Evolutionary conservation across 2,329 filamentous ascomycete species (phyloP).

Genomic region (Phoma sp.): DNA sequence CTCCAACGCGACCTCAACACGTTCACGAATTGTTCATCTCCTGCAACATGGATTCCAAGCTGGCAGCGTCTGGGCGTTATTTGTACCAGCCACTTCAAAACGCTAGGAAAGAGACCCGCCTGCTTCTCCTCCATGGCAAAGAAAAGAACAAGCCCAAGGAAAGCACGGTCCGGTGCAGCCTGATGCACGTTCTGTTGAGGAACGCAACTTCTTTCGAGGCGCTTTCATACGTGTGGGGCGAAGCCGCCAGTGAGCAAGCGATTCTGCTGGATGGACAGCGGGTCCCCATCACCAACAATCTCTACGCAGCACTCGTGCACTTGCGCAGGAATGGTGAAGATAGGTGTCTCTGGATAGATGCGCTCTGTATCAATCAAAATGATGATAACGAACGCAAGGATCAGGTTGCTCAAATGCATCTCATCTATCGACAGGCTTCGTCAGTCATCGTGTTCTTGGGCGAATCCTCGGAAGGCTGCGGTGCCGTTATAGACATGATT

Average conservation of each 20-base stretch:
- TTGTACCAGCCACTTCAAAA: background rate
- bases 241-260: background rate
- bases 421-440: background rate
- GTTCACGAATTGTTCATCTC: background rate
- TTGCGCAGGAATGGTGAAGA: background rate
- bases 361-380: slow-evolving; percentile 10
- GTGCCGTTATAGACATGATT: background rate
- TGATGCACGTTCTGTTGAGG: background rate
- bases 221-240: background rate
- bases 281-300: background rate
- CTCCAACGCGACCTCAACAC: background rate
- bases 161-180: background rate
- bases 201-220: background rate
- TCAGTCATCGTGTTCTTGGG: background rate
- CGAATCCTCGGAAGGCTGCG: background rate
- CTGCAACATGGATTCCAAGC: background rate
- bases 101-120: background rate
- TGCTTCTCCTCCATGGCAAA: background rate
- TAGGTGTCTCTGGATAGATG: slow-evolving; percentile 12
- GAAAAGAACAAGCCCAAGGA: background rate
- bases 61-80: too few species aligned
- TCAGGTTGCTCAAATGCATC: background rate
- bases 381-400: background rate
- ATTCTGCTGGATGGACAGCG: background rate
- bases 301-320: background rate